phyloP scores from a whole-genome alignment of 805 yeast species.

The Candida pseudoglaebosa region DNA sequence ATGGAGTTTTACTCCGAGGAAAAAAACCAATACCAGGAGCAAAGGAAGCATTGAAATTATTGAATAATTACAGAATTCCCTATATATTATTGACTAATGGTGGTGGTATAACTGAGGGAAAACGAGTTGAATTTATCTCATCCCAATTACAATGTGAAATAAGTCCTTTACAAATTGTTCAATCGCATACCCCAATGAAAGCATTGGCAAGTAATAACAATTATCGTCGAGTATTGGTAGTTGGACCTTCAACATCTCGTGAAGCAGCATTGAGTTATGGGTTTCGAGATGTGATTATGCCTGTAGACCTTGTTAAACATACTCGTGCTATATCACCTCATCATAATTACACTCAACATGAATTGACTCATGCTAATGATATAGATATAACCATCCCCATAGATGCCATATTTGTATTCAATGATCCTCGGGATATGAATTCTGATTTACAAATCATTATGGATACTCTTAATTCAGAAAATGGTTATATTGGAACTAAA shows the following conservation, averaged over 20 bases:
- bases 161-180: conserved; percentile 64
- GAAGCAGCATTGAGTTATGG: conserved; percentile 75
- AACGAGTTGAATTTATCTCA: conserved; percentile 39
- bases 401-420: conserved; percentile 79
- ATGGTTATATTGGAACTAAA: conserved; percentile 62
- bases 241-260: conserved; percentile 79
- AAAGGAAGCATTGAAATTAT: conserved; percentile 49
- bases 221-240: conserved; percentile 64
- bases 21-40: conserved; percentile 64
- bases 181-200: conserved; percentile 83
- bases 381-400: conserved; percentile 38
- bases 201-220: conserved; percentile 44
- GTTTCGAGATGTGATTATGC: conserved; percentile 66
- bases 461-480: conserved; percentile 63
- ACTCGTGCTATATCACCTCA: conserved; percentile 66
- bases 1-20: conserved; percentile 84
- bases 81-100: conserved; percentile 87
- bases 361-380: conserved; percentile 32
- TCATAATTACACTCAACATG: conserved; percentile 47
- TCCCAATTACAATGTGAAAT: conserved; percentile 30
- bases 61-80: conserved; percentile 58
- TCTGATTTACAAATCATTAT: conserved; percentile 75
- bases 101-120: conserved; percentile 70
- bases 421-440: conserved; percentile 87
- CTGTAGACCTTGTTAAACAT: conserved; percentile 64